Evolutionary conservation across 352 stramenopile species (phyloP), one percentile per base, ranked within the genome.

Genomic region (Phytophthora podocarpi): DNA sequence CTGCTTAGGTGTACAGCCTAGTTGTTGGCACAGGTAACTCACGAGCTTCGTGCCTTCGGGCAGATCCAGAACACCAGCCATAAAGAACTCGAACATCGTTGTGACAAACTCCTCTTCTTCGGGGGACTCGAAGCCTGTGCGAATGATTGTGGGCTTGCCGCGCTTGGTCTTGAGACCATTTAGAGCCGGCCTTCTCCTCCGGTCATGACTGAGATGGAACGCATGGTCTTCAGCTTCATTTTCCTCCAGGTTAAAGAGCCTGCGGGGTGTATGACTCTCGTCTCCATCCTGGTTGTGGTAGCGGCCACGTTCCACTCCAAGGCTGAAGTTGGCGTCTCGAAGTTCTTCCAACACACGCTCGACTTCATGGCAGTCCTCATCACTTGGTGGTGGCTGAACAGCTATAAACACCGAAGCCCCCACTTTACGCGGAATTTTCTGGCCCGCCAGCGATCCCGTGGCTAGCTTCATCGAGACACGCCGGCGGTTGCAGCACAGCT

Each of bases 401-500:
- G 68, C 55, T 36, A 89, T 72, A 55, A 85, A 90, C 21, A 85
- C 80, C 2, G 79, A 86, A 9, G 76, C 78, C n/a, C 81, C 81
- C 8, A 90, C 72, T 43, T 89, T 90, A 24, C 64, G 76, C 12
- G 80, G 80, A 54, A 92, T 85, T 62, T 81, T 80, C 45, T 74
- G 72, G 27, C 72, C 66, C 12, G 74, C 80, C 40, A 92, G 77
- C 3, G 70, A 66, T 60, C 82, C 79, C 13, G 83, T 89, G 32
- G 72, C 79, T 32, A 91, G 65, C 52, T 91, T 91, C 72, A 87
- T 91, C 27, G 77, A 87, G 16, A 91, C 75, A 18, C 82, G 76
- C n/a, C 77, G 74, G 27, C 76, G 74, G 46, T 85, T 86, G 70
- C 82, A 91, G 59, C 70, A 67, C 15, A 91, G 64, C 56, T 85